phyloP scores from a whole-genome alignment of 345 rosid genomes.

The Acer saccharum region DNA sequence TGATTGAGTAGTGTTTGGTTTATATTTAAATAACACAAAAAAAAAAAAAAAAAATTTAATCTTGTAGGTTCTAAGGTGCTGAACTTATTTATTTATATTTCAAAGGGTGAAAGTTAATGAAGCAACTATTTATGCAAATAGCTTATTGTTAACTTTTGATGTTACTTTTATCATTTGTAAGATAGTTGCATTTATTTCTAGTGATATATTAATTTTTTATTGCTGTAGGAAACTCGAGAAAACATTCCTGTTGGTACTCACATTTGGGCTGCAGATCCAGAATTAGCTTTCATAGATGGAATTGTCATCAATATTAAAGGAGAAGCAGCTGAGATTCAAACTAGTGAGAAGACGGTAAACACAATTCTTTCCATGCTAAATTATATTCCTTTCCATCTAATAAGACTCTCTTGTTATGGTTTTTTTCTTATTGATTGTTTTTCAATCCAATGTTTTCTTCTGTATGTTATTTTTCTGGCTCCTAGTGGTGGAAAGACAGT shows the following conservation, averaged over 20 bases:
- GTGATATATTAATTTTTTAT: conserved; percentile 14
- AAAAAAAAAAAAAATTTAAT: not conserved
- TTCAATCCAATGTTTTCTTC: not conserved
- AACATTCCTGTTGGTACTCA: conserved; percentile 60
- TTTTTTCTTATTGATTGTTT: not conserved
- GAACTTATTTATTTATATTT: not conserved
- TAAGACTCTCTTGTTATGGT: not conserved
- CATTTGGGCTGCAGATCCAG: conserved; percentile 77
- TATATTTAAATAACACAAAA: not conserved
- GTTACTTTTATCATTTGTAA: not conserved
- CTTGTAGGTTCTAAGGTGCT: not conserved
- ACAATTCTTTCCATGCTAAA: not conserved
- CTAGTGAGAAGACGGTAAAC: conserved; percentile 51
- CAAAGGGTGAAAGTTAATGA: not conserved
- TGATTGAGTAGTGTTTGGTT: not conserved
- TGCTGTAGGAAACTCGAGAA: conserved; percentile 38
- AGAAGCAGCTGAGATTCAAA: conserved; percentile 63
- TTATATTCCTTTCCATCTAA: not conserved
- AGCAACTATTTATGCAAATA: not conserved
- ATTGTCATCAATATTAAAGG: conserved; percentile 51
- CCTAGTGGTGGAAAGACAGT: conserved; percentile 51
- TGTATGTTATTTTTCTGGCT: not conserved
- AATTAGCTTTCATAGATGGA: conserved; percentile 74
- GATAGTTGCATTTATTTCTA: conserved; percentile 2
- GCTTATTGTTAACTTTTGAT: not conserved